Percentiles rank a stretch among this genome's conserved stretches.
phyloP scores from a whole-genome alignment of 2,329 filamentous ascomycete species.

The Hypoxylon sp. region DNA sequence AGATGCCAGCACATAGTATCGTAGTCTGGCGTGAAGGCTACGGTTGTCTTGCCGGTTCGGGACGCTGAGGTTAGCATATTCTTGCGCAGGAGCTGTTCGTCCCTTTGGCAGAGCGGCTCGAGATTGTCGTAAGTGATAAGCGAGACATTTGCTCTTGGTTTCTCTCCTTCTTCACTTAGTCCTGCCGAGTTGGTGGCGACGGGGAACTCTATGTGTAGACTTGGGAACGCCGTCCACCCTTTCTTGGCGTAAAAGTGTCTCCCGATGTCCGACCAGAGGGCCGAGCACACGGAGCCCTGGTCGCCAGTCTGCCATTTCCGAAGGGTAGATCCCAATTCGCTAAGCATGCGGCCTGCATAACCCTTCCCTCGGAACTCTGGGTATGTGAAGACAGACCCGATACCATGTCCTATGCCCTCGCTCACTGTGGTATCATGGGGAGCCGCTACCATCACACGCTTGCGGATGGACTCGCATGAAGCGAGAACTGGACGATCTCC shows the following conservation, averaged over 20 bases:
- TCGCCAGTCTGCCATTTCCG: conserved; percentile 53
- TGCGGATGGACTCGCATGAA: conserved; percentile 74
- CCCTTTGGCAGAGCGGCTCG: conserved; percentile 69
- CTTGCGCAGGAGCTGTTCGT: conserved; percentile 72
- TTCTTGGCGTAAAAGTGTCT: conserved; percentile 82
- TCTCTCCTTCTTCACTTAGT: conserved; percentile 45
- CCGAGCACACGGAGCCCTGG: conserved; percentile 70
- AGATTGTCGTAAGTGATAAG: conserved; percentile 73
- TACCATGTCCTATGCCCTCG: conserved; percentile 77
- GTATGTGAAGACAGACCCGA: conserved; percentile 84
- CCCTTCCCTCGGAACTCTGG: conserved; percentile 75
- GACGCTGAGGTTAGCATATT: conserved; percentile 58
- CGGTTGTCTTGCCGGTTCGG: conserved; percentile 60
- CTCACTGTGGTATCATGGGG: conserved; percentile 53
- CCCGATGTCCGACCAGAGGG: conserved; percentile 89
- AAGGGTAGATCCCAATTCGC: conserved; percentile 68
- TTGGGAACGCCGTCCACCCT: conserved; percentile 83
- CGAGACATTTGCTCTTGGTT: conserved; percentile 28
- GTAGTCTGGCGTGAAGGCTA: conserved; percentile 77
- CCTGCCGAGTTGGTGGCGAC: conserved; percentile 51
- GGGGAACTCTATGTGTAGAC: conserved; percentile 76
- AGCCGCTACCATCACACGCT: conserved; percentile 65
- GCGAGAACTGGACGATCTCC: conserved; percentile 67
- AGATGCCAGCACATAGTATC: conserved; percentile 82
- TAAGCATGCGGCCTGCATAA: conserved; percentile 83